Conservation (phyloP, 495 filamentous ascomycete genomes). For the Neurospora sp. region DNA sequence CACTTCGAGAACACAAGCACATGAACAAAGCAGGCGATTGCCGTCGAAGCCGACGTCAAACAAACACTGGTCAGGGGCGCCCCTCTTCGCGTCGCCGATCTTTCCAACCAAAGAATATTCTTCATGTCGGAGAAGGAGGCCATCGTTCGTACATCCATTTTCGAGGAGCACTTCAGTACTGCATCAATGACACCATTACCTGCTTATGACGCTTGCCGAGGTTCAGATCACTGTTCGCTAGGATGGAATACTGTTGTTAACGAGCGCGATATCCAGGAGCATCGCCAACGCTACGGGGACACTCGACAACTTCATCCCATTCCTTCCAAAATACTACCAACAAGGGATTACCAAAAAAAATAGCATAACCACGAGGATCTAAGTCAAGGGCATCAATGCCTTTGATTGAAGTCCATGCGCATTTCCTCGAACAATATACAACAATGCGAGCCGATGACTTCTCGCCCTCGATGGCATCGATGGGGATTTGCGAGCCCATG, state of each 20-base stretch:
- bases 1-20: background rate
- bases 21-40: too few species aligned
- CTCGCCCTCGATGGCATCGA: background rate
- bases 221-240: background rate
- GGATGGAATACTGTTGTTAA: background rate
- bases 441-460: accelerated
- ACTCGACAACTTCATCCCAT: background rate
- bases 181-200: too few species aligned
- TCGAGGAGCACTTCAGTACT: too few species aligned
- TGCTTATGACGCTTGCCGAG: background rate
- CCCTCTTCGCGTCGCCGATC: too few species aligned
- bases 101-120: too few species aligned
- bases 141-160: too few species aligned
- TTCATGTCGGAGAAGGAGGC: too few species aligned
- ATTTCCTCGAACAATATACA: background rate
- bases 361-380: background rate
- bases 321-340: background rate
- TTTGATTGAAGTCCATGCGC: background rate
- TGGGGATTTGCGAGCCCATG: background rate
- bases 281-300: background rate
- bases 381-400: background rate
- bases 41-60: too few species aligned
- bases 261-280: background rate
- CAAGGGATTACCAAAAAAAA: background rate
- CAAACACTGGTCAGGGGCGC: too few species aligned